Percentiles rank a stretch among this genome's conserved stretches.
Evolutionary conservation across 78 protist genomes (phyloP).

Genomic region (Dictyostelium intermedium): DNA sequence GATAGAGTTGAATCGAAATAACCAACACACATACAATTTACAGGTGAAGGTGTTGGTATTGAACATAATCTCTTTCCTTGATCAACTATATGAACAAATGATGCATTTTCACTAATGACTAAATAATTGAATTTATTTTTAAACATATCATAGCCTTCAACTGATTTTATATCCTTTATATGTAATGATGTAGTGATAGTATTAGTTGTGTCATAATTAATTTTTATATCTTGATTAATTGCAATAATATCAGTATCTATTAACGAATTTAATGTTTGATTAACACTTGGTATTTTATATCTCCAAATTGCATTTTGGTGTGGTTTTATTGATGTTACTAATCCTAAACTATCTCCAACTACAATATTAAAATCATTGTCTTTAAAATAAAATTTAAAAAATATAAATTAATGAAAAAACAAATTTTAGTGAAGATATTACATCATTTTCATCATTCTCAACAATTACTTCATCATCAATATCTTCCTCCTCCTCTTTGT

Average conservation of each 20-base stretch:
- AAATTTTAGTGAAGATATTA: neutral
- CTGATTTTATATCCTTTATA: slow-evolving; percentile 24
- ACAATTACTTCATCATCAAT: neutral
- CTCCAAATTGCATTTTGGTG: slow-evolving; percentile 58
- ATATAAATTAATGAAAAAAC: too few species aligned
- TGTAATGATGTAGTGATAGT: neutral
- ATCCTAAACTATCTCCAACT: slow-evolving; percentile 55
- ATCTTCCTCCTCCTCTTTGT: neutral
- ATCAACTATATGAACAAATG: slow-evolving; percentile 38
- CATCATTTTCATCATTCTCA: neutral
- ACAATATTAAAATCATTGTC: slow-evolving; percentile 52
- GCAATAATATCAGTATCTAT: neutral
- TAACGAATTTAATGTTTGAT: neutral
- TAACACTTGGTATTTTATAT: slow-evolving; percentile 14
- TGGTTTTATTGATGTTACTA: slow-evolving; percentile 51
- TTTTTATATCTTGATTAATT: neutral
- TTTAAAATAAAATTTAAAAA: neutral
- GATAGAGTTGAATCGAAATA: neutral
- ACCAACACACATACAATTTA: neutral
- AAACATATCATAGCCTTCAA: neutral
- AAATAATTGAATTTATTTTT: slow-evolving; percentile 22
- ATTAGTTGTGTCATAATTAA: neutral
- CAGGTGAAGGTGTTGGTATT: slow-evolving; percentile 35
- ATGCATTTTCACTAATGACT: slow-evolving; percentile 8
- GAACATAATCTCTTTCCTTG: slow-evolving; percentile 20